phyloP scores from a whole-genome alignment of 2,329 filamentous ascomycete genomes.

The Arthrobotrys iridis region DNA sequence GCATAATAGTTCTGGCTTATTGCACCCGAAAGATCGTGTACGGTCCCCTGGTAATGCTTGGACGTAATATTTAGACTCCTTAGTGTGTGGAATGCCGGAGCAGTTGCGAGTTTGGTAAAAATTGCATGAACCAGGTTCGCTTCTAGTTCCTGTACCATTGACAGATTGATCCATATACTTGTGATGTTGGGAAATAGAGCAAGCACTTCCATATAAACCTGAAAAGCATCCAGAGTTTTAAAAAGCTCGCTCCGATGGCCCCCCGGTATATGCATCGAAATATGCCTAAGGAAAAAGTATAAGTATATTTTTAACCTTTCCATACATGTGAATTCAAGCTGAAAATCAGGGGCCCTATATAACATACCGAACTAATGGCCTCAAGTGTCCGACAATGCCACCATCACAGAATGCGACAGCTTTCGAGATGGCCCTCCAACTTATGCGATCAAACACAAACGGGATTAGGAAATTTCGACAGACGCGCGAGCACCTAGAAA shows the following conservation, averaged over 20 bases:
- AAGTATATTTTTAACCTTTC: too few species aligned
- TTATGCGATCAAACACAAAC: background rate
- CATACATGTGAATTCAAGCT: background rate
- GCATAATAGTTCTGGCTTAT: background rate
- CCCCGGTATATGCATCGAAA: background rate
- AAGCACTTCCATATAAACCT: background rate
- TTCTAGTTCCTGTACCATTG: constrained; percentile 5
- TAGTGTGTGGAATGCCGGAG: constrained; percentile 2
- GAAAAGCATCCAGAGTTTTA: background rate
- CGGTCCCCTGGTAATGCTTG: background rate
- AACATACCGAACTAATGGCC: background rate
- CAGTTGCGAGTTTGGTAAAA: background rate
- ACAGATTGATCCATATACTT: background rate
- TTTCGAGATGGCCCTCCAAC: background rate
- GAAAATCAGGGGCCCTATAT: background rate
- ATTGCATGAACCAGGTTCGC: constrained; percentile 1
- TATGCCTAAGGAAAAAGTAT: background rate
- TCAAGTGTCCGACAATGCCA: background rate
- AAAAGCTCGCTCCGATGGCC: background rate
- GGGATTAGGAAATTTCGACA: constrained; percentile 1
- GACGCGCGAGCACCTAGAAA: background rate
- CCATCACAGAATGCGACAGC: background rate
- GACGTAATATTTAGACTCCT: background rate
- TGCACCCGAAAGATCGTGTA: background rate
- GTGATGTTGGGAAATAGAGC: constrained; percentile 2